Percentiles rank a stretch among this genome's conserved stretches.
These are phyloP conservation scores for Schizosaccharomyces osmophilus DNA, from an alignment of 805 yeast genomes.

Conservation along the genomic window DNA sequence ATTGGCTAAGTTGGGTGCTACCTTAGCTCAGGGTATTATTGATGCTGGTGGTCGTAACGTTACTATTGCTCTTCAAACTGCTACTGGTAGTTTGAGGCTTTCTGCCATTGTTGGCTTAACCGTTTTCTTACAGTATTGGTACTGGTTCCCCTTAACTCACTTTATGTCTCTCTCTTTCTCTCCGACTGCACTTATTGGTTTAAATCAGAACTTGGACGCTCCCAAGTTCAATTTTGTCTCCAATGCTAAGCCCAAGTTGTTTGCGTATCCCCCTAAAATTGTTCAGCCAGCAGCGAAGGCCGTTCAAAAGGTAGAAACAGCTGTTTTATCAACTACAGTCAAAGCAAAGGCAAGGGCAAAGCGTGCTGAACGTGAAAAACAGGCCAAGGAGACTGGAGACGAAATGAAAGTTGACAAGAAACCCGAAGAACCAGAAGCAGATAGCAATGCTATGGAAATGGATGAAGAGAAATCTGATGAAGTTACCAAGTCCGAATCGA, in stretches of 20 bases:
- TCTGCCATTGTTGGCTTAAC: constrained; percentile 82
- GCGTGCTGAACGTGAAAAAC: constrained; percentile 31
- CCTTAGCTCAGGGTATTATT: constrained; percentile 86
- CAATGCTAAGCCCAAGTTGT: constrained; percentile 53
- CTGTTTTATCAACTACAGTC: constrained; percentile 79
- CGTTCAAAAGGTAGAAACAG: constrained; percentile 74
- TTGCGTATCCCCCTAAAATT: constrained; percentile 71
- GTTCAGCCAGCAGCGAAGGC: constrained; percentile 60
- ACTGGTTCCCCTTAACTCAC: constrained; percentile 94
- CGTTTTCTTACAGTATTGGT: constrained; percentile 83
- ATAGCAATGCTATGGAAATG: constrained; percentile 7
- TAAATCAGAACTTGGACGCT: constrained; percentile 58
- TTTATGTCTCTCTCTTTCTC: constrained; percentile 75
- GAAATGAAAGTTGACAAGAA: constrained; percentile 18
- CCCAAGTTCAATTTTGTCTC: constrained; percentile 67
- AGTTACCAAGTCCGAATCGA: constrained; percentile 17
- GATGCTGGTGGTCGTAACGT: constrained; percentile 97
- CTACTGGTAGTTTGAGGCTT: constrained; percentile 72
- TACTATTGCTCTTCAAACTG: constrained; percentile 79
- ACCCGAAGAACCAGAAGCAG: constrained; percentile 6
- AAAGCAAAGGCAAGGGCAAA: constrained; percentile 84
- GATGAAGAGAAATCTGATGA: constrained; percentile 10
- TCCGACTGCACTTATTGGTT: constrained; percentile 77
- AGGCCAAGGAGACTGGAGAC: constrained; percentile 20
- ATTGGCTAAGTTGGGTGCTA: constrained; percentile 90